Evolutionary conservation across 2,329 filamentous ascomycete species (phyloP).

Genomic region (Aphanoascus verrucosus): DNA sequence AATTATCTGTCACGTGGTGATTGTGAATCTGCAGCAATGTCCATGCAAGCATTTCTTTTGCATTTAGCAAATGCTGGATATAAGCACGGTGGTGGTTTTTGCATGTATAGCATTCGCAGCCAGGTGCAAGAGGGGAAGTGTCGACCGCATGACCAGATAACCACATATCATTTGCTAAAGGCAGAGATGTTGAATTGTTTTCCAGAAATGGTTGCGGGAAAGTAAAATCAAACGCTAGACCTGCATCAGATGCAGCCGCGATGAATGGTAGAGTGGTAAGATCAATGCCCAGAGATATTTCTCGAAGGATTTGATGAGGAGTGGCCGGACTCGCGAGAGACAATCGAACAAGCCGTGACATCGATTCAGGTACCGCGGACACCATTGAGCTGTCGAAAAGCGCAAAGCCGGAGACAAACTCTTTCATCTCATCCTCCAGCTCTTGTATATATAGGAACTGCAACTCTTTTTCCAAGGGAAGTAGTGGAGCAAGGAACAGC

Average conservation of each 20-base stretch:
- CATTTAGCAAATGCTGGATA: conserved; percentile 72
- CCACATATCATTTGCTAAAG: conserved; percentile 75
- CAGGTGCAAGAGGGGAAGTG: conserved; percentile 49
- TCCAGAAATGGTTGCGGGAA: conserved; percentile 46
- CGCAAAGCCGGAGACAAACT: conserved; percentile 57
- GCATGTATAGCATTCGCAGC: conserved; percentile 76
- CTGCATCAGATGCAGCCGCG: conserved; percentile 64
- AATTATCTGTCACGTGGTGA: conserved; percentile 57
- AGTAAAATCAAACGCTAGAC: conserved; percentile 68
- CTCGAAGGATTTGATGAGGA: conserved; percentile 67
- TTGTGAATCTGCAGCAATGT: conserved; percentile 88
- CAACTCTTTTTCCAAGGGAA: conserved; percentile 62
- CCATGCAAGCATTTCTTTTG: conserved; percentile 97
- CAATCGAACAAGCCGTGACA: conserved; percentile 59
- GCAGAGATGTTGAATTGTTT: conserved; percentile 20
- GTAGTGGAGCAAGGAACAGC: conserved; percentile 56
- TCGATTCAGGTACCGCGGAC: conserved; percentile 50
- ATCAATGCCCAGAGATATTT: conserved; percentile 68
- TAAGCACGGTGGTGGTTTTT: conserved; percentile 74
- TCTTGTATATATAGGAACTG: conserved; percentile 73
- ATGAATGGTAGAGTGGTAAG: conserved; percentile 69
- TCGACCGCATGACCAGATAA: conserved; percentile 49
- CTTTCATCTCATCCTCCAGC: conserved; percentile 53
- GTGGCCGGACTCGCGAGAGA: conserved; percentile 59
- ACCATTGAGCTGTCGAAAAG: conserved; percentile 66